Evolutionary conservation across 352 stramenopile genomes (phyloP).

Genomic region (Phytopythium litorale): DNA sequence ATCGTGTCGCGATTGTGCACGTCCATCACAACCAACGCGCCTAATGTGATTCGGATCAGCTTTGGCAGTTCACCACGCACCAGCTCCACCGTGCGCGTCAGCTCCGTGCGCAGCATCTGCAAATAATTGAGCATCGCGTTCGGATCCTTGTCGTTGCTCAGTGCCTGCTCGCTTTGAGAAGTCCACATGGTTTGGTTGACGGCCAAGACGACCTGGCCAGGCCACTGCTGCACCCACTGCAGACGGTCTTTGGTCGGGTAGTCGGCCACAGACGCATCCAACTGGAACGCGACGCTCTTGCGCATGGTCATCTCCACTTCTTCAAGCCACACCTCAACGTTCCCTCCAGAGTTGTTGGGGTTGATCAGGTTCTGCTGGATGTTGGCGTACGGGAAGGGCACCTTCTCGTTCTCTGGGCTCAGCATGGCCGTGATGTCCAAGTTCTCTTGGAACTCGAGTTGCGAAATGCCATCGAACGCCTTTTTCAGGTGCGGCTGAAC

Average conservation of each 20-base stretch:
- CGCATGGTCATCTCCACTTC: conserved; percentile 87
- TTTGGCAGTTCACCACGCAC: conserved; percentile 93
- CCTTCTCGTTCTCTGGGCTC: conserved; percentile 83
- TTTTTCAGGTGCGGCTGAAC: conserved; percentile 95
- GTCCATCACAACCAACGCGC: conserved; percentile 93
- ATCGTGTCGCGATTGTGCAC: conserved; percentile 95
- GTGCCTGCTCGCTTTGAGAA: conserved; percentile 71
- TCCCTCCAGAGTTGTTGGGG: conserved; percentile 91
- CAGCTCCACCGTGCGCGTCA: conserved; percentile 89
- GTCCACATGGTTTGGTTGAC: conserved; percentile 94
- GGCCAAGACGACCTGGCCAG: conserved; percentile 90
- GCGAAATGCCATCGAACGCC: conserved; percentile 91
- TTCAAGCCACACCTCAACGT: conserved; percentile 90
- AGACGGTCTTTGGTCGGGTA: conserved; percentile 86
- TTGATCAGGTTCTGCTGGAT: conserved; percentile 91
- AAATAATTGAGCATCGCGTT: conserved; percentile 62
- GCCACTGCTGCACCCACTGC: conserved; percentile 91
- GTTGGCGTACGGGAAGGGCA: conserved; percentile 86
- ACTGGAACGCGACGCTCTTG: conserved; percentile 70
- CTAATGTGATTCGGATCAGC: conserved; percentile 87
- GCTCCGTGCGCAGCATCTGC: conserved; percentile 60
- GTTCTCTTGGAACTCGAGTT: conserved; percentile 91
- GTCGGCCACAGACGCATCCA: conserved; percentile 85
- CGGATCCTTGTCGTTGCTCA: conserved; percentile 27
- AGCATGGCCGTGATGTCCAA: conserved; percentile 92